Base-by-base conservation (phyloP, 768 basidiomycete genomes). In the Amylocystis lapponica region DNA sequence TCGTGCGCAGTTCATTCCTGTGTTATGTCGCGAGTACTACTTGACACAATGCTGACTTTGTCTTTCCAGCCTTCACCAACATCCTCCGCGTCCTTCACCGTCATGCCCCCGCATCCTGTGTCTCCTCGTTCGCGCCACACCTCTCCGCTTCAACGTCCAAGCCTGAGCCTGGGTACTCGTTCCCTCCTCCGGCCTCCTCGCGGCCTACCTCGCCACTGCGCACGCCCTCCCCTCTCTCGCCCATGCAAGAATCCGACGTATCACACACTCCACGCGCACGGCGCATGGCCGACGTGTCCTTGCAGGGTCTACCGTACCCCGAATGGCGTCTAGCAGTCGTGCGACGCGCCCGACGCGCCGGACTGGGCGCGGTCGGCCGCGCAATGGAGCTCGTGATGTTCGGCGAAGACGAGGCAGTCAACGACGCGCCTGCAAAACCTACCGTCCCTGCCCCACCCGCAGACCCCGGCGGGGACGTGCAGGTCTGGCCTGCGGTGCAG, bases 321-420 rank as follows among this genome's bases (percentile, higher is more conserved):
- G 82, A 83, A 50, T 86, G 83, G 83, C 73, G 83, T 1, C 52
- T 66, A 0, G 66, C 68, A 2, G 54, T 79, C 0, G 66, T 76
- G 2, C 62, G 68, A 30, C 67, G 71, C 31, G 82, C 82, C 1
- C 69, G 72, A 10, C 67, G 68, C 22, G 75, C 80, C 11, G 80
- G 81, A 0, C 63, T 81, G 56, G 76, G 82, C 1, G 69, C 78
- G n/a, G 64, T 76, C 0, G 72, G 74, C 0, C 66, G 70, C 22
- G 75, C 80, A 0, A 65, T 81, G 67, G 72, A 75, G 31, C 68
- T 55, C 10, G 49, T 58, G 32, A 56, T 55, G 45, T 54, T 53
- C 35, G 55, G 54, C 20, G 45, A 46, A 10, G 47, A 51, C 17
- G 40, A 49, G 41, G 27, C 57, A 46, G 46, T 50, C 42, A 38